These are phyloP conservation scores for Quercus rubra DNA, from an alignment of 306 rosid genomes.

Conservation along the genomic window DNA sequence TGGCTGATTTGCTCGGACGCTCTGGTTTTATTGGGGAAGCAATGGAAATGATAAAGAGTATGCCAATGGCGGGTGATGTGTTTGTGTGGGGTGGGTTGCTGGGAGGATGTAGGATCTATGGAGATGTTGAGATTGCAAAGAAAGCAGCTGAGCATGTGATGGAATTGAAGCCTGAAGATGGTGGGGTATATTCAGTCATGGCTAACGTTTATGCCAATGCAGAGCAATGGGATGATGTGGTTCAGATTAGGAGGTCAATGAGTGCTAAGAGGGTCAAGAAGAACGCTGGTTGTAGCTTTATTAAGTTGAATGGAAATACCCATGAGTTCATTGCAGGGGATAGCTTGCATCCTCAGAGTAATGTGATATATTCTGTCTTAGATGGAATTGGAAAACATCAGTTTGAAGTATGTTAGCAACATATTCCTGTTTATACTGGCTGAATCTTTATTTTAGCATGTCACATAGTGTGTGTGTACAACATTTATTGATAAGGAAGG, in stretches of 20 bases:
- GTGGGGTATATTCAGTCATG: constrained; percentile 74
- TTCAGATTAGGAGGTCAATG: constrained; percentile 47
- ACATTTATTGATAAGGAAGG: too few species aligned
- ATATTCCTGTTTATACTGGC: too few species aligned
- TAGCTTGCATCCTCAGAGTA: constrained; percentile 11
- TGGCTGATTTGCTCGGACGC: constrained; percentile 73
- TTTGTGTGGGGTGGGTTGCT: constrained; percentile 81
- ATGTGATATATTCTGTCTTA: constrained; percentile 13
- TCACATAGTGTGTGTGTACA: too few species aligned
- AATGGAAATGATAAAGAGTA: constrained; percentile 44
- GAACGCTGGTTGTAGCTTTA: constrained; percentile 51
- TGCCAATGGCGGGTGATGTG: constrained; percentile 73
- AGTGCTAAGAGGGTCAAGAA: constrained; percentile 53
- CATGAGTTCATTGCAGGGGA: constrained; percentile 26
- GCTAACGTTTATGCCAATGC: constrained; percentile 61
- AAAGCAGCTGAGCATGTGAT: constrained; percentile 63
- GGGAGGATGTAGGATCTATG: constrained; percentile 75
- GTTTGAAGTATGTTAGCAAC: neutral
- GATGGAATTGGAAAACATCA: constrained; percentile 19
- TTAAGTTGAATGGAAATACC: constrained; percentile 28
- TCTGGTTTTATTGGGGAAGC: constrained; percentile 70
- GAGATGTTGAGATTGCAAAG: constrained; percentile 60
- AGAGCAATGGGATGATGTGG: constrained; percentile 67
- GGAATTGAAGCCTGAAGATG: constrained; percentile 78
- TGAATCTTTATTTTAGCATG: too few species aligned